Base-by-base conservation (phyloP, 2,329 filamentous ascomycete species). In the Sporothrix variecibatus region DNA sequence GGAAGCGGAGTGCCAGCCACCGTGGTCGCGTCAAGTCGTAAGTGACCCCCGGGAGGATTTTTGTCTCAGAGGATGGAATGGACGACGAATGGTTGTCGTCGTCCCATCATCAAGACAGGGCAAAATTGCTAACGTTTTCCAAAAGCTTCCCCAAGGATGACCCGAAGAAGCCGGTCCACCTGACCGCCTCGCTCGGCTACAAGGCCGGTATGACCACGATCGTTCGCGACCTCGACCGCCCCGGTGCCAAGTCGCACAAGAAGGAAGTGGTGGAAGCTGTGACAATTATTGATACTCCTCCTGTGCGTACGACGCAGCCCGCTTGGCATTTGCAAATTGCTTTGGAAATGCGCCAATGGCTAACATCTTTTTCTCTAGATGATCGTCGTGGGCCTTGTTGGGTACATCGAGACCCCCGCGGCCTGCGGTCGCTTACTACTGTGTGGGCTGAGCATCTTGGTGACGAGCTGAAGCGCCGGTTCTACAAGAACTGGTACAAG, bases 401-500 rank as follows among this genome's bases (percentile, higher is more conserved):
- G 96, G 85, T 99, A 99, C 91, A 98, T 99, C 87, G 96, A 99
- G 91, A 99, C 96, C 84, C 96, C 86, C 96, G 96, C 83, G 96
- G 96, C 88, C 94, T 99, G 83, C 95, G 96, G 86, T 99, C 96
- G 80, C 94, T 99, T 87, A 98, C 95, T 86, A 98, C 96, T 84
- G 94, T 99, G 85, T 99, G 96, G 96, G 96, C 96, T 84, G 96
- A 98, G 92, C 96, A 99, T 87, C 87, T 99, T 87, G 94, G 93
- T 87, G 96, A 99, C 87, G 96, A 98, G 89, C 85, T 99, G 87
- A 97, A 97, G 93, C 94, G 96, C 83, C 94, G 96, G 85, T 99
- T 99, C 94, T 99, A 99, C 94, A 98, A 98, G 94, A 99, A 99
- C 93, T 99, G 96, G 96, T 99, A 99, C 93, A 97, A 97, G 93